Percentiles rank a stretch among this genome's conserved stretches.
Evolutionary conservation across 345 rosid genomes (phyloP).

Genomic region (Noccaea bulbosa): DNA sequence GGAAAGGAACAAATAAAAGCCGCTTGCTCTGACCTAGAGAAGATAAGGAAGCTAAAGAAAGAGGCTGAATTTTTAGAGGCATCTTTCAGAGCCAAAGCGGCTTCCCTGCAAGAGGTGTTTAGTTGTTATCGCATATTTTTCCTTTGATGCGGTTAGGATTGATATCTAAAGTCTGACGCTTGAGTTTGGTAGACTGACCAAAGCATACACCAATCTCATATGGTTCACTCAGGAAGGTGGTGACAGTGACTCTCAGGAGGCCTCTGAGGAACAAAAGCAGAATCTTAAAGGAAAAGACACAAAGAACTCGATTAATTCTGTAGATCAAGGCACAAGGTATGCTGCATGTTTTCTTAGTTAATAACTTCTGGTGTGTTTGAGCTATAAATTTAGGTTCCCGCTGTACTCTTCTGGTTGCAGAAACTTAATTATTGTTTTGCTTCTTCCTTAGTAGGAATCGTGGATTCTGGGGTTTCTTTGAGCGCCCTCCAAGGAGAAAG

Average conservation of each 20-base stretch:
- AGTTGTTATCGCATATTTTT: constrained; percentile 10
- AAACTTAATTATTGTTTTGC: constrained; percentile 17
- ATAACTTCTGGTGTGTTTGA: constrained; percentile 11
- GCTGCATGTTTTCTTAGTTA: constrained; percentile 25
- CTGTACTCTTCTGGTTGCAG: constrained; percentile 30
- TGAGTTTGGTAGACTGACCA: constrained; percentile 23
- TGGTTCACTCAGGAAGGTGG: constrained; percentile 64
- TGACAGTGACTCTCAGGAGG: constrained; percentile 52
- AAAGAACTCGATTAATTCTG: constrained; percentile 40
- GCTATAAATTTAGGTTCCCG: constrained; percentile 12
- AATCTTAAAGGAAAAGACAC: constrained; percentile 50
- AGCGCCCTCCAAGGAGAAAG: constrained; percentile 48
- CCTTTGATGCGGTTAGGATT: constrained; percentile 12
- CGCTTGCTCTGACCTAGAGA: constrained; percentile 97
- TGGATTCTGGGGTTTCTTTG: constrained; percentile 68
- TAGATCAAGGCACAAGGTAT: constrained; percentile 61
- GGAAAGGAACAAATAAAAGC: constrained; percentile 90
- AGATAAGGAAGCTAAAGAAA: constrained; percentile 92
- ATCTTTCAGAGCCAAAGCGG: constrained; percentile 96
- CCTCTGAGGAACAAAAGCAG: constrained; percentile 50
- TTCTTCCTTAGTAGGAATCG: constrained; percentile 50
- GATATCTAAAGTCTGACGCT: not conserved
- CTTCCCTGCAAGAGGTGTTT: constrained; percentile 74
- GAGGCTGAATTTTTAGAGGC: constrained; percentile 99
- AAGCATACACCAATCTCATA: constrained; percentile 9